phyloP scores from a whole-genome alignment of 768 basidiomycete genomes.

The Austroboletus eburneus region DNA sequence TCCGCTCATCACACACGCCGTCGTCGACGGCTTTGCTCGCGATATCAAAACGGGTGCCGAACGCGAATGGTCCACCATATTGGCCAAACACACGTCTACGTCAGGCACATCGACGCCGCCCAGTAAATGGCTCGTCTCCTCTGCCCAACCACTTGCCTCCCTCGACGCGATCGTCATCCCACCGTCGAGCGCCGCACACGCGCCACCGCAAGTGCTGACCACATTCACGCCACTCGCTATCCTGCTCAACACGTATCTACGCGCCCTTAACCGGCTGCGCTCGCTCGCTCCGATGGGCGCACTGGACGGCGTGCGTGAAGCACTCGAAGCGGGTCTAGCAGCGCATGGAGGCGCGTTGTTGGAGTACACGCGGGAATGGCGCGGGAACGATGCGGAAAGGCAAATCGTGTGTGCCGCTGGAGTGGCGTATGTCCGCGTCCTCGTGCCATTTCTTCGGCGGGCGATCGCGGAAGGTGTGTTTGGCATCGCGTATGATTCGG shows the following conservation, averaged over 20 bases:
- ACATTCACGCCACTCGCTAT: conserved; percentile 74
- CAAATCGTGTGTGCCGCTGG: conserved; percentile 47
- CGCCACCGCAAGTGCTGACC: conserved; percentile 67
- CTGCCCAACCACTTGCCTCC: conserved; percentile 30
- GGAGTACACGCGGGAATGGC: conserved; percentile 38
- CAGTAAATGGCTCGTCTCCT: conserved; percentile 50
- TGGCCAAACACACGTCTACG: conserved; percentile 20
- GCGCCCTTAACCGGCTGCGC: conserved; percentile 75
- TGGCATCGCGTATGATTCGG: conserved; percentile 27
- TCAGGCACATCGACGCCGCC: conserved; percentile 30
- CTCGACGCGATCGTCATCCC: conserved; percentile 18
- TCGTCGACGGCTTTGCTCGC: conserved; percentile 49
- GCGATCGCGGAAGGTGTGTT: conserved; percentile 78
- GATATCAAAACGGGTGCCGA: conserved; percentile 34
- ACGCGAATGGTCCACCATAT: conserved; percentile 33
- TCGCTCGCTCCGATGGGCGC: conserved; percentile 69
- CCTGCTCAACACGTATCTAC: conserved; percentile 67
- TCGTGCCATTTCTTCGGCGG: conserved; percentile 68
- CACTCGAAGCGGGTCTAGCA: conserved; percentile 52
- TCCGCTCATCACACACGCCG: conserved; percentile 62
- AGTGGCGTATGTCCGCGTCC: conserved; percentile 52
- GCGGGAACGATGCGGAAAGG: conserved; percentile 32
- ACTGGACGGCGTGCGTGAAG: conserved; percentile 42
- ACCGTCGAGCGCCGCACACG: conserved; percentile 42
- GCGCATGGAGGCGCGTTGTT: conserved; percentile 44